Base-by-base conservation (phyloP, 257 asterid species). In the Fraxinus quadrangulata region DNA sequence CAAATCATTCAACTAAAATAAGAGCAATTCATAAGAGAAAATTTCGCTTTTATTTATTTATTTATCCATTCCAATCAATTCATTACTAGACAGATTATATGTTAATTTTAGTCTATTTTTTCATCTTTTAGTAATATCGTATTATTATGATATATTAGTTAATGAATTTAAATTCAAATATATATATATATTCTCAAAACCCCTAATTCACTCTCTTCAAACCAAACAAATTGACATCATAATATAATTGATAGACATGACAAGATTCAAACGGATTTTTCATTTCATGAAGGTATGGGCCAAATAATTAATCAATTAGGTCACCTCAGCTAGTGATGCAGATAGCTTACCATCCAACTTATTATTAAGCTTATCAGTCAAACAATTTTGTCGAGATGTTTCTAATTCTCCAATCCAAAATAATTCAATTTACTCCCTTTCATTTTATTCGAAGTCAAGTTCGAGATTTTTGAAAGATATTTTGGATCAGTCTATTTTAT, bases 331-430 rank as follows among this genome's bases (percentile, higher is more conserved):
- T 40, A 7, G 39, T 80, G 94, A 90, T 82, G 89, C 74, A 65
- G 90, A 90, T 84, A 81, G 73, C 86, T 85, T 84, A 82, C 96
- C 92, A 75, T 79, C 79, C 36, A 26, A 83, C 83, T 72, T 36
- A 21, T 79, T 71, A 51, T 79, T 68, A 51, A 19, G 19, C 81
- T 71, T 74, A 84, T 78, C 78, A 74, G 80, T 77, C 86, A 86
- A 33, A 70, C 66, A 8, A 40, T 51, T 40, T 71, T 80, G 82
- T 76, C 80, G 81, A 76, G 79, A 75, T 75, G 75, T 80, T 66
- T 76, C 12, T 21, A 21, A 49, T 73, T 73, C 34, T 56, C 66
- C 68, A 30, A 61, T 63, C 72, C 23, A 2, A 26, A 37, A 76
- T 51, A 73, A 49, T 59, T 75, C 63, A 34, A 56, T 74, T 12